These are phyloP conservation scores for Rutstroemia sp. DNA, from an alignment of 2,329 filamentous ascomycete species.

Conservation along the genomic window DNA sequence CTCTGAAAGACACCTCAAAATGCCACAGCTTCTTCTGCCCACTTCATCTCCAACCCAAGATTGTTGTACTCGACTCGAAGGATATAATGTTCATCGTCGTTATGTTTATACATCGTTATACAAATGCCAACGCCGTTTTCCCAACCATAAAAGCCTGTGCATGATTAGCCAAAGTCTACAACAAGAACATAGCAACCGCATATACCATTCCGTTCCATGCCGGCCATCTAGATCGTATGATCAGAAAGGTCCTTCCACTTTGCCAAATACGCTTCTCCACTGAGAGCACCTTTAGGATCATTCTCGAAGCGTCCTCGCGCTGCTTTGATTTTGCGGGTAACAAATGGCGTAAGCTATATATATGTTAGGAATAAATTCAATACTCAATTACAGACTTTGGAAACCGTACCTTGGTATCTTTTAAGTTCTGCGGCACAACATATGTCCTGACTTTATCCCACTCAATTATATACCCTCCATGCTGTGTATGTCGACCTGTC, in stretches of 20 bases:
- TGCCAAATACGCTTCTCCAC: conserved; percentile 54
- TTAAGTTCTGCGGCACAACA: conserved; percentile 64
- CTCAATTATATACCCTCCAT: conserved; percentile 78
- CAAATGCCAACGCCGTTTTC: conserved; percentile 10
- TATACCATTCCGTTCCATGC: not conserved
- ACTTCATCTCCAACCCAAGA: not conserved
- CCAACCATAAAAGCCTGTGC: conserved; percentile 2
- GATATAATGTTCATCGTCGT: conserved; percentile 8
- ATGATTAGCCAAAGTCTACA: not conserved
- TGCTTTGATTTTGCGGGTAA: conserved; percentile 51
- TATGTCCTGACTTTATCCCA: conserved; percentile 87
- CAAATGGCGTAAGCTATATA: conserved; percentile 71
- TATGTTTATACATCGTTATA: conserved; percentile 12
- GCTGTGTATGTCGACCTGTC: conserved; percentile 78
- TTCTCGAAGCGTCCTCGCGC: conserved; percentile 44
- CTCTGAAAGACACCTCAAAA: not conserved
- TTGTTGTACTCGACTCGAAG: not conserved
- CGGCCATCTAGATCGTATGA: conserved; percentile 1
- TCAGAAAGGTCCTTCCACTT: conserved; percentile 48
- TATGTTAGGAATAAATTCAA: conserved; percentile 12
- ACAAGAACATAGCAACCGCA: not conserved
- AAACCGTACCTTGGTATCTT: conserved; percentile 60
- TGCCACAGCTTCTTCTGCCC: not conserved
- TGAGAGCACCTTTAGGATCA: conserved; percentile 49
- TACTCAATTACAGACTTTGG: not conserved